These are phyloP conservation scores for Candida tropicalis DNA, from an alignment of 1,139 yeast species.

Conservation along the genomic window DNA sequence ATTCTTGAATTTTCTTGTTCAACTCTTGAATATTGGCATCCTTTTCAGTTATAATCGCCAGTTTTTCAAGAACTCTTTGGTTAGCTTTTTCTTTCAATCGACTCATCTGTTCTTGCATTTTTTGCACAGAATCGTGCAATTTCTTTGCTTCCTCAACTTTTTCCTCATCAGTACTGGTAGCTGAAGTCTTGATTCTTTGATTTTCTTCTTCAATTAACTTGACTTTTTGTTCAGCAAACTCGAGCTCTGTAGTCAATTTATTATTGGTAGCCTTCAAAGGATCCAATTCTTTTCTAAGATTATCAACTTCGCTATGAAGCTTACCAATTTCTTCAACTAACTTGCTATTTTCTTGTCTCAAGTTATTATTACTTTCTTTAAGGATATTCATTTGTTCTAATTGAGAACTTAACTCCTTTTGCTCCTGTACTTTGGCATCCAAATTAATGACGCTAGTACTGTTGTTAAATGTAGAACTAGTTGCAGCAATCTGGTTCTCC, in stretches of 20 bases:
- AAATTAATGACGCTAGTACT: constrained; percentile 36
- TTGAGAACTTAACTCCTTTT: constrained; percentile 58
- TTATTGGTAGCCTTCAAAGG: constrained; percentile 25
- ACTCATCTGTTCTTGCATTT: constrained; percentile 25
- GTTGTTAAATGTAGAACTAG: constrained; percentile 45
- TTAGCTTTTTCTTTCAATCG: constrained; percentile 19
- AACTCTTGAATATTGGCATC: constrained; percentile 15
- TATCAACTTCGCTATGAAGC: constrained; percentile 25
- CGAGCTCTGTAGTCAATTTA: constrained; percentile 28
- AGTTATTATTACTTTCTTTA: constrained; percentile 71
- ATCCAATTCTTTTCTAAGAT: constrained; percentile 21
- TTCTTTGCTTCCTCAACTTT: constrained; percentile 10
- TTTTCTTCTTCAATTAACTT: constrained; percentile 42
- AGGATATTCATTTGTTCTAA: constrained; percentile 69
- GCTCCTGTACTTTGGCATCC: constrained; percentile 46
- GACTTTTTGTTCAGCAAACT: constrained; percentile 35
- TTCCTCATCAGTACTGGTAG: constrained; percentile 11
- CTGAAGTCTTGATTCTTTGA: constrained; percentile 27
- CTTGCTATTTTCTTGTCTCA: constrained; percentile 55
- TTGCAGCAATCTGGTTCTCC: constrained; percentile 45
- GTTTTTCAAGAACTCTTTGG: constrained; percentile 13
- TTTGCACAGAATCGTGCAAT: constrained; percentile 25
- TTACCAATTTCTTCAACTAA: constrained; percentile 26
- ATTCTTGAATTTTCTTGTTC: constrained; percentile 12
- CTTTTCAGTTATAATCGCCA: constrained; percentile 13